Evolutionary conservation across 2,329 filamentous ascomycete genomes (phyloP).

Genomic region (Fusarium transvaalense): DNA sequence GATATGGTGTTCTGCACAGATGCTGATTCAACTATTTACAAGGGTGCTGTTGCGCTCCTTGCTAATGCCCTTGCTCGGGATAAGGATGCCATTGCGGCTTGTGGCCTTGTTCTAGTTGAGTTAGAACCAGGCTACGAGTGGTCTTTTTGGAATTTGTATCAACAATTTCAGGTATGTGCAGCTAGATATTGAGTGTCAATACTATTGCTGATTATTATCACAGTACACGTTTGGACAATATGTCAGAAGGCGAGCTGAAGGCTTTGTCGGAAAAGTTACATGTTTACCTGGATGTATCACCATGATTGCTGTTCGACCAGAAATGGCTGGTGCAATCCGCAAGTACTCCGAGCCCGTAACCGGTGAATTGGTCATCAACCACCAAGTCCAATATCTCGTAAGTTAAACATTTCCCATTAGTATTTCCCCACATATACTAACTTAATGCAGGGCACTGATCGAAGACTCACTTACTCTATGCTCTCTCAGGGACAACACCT

Average conservation of each 20-base stretch:
- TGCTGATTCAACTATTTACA: conserved; percentile 42
- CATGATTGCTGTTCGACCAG: conserved; percentile 40
- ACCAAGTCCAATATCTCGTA: conserved; percentile 44
- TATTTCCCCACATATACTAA: neutral
- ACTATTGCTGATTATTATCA: neutral
- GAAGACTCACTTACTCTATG: conserved; percentile 43
- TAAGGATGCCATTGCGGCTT: conserved; percentile 39
- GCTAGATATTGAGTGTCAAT: rapidly evolving
- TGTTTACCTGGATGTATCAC: conserved; percentile 43
- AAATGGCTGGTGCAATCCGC: conserved; percentile 41
- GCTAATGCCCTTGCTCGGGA: conserved; percentile 36
- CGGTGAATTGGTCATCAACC: conserved; percentile 34
- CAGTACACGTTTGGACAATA: conserved; percentile 43
- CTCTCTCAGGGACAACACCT: conserved; percentile 40
- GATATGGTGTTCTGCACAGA: conserved; percentile 44
- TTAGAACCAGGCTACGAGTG: conserved; percentile 42
- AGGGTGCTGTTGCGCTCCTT: conserved; percentile 33
- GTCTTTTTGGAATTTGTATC: conserved; percentile 44
- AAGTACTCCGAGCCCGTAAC: conserved; percentile 42
- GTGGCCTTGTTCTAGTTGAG: conserved; percentile 38
- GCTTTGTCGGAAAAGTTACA: conserved; percentile 35
- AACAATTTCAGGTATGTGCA: conserved; percentile 39
- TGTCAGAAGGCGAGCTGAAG: conserved; percentile 38
- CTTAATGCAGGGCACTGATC: conserved; percentile 32
- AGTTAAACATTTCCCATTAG: neutral